Evolutionary conservation across 805 yeast genomes (phyloP), one percentile per base, ranked within the genome.

Genomic region (Metschnikowia cerradonensis): DNA sequence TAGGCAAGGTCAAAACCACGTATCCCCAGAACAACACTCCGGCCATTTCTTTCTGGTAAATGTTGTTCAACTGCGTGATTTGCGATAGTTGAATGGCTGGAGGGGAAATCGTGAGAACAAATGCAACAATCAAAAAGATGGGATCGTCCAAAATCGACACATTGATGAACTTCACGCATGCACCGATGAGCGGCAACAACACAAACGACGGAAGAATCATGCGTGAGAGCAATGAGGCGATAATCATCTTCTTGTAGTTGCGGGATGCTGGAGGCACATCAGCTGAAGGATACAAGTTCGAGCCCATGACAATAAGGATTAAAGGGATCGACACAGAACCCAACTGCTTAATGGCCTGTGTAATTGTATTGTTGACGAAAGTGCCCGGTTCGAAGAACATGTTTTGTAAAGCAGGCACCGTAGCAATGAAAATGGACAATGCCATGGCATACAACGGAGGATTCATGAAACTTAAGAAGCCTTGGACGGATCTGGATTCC

Each of bases 381-480:
- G 90, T 84, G 49, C 65, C 67, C 26, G 76, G 65, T 32, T 78
- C 71, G 62, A 82, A 86, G 54, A 87, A 81, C 48, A 75, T 72
- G 35, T 72, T 68, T 60, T 84, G 86, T 15, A 87, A 57, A 3
- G 68, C 67, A 4, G 87, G 84, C 17, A 84, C 71, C 0, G 88
- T 78, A 3, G 92, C 94, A 50, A 87, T 86, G 22, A 86, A 48
- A 14, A 87, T 79, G 3, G 91, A 78, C 1, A 82, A 65, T 10
- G 83, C 62, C 91, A 87, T 87, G 7, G 95, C 84, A 68, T 84
- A 87, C 50, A 87, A 69, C 14, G 94, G 95, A n/a, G 95, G 94
- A 61, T 87, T 87, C 88, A 87, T 84, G 52, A 76, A 76, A 6
- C 67, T 57, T 41, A 68, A 61, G 31, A 80, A 57, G 37, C 58